Evolutionary conservation across 164 flowering plant species (phyloP).

Genomic region (Amborella trichopoda): DNA sequence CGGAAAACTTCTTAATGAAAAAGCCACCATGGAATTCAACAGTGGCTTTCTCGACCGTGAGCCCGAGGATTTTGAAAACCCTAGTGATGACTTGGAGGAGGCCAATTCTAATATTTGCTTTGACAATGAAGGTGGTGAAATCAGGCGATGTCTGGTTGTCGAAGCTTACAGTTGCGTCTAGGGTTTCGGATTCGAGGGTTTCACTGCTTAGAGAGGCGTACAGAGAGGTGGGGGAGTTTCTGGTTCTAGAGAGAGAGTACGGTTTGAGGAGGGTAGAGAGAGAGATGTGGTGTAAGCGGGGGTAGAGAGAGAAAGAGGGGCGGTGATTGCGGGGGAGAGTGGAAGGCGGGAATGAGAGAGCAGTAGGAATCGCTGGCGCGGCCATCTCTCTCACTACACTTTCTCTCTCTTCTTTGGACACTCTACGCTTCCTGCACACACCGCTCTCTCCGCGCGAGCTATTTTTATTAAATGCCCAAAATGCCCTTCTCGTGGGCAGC

Average conservation of each 20-base stretch:
- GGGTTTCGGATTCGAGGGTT: background rate
- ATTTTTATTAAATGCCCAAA: too few species aligned
- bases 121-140: slow-evolving; percentile 28
- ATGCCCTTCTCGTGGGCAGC: too few species aligned
- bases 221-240: background rate
- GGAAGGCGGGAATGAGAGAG: background rate
- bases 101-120: slow-evolving; percentile 33
- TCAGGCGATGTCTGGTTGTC: slow-evolving; percentile 13
- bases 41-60: slow-evolving; percentile 27
- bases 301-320: background rate
- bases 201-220: too few species aligned
- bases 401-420: too few species aligned
- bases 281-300: background rate
- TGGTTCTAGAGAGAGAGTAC: background rate
- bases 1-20: slow-evolving; percentile 25
- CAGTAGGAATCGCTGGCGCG: background rate
- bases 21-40: slow-evolving; percentile 36
- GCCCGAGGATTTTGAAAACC: slow-evolving; percentile 36
- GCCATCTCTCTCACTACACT: too few species aligned
- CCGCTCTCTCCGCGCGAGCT: too few species aligned
- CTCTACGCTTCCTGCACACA: too few species aligned
- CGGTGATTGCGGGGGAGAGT: background rate
- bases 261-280: background rate
- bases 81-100: slow-evolving; percentile 37
- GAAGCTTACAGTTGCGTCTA: slow-evolving; percentile 4